Percentiles rank a stretch among this genome's conserved stretches.
These are phyloP conservation scores for Syzygium malaccense DNA, from an alignment of 441 rosid genomes.

Conservation along the genomic window DNA sequence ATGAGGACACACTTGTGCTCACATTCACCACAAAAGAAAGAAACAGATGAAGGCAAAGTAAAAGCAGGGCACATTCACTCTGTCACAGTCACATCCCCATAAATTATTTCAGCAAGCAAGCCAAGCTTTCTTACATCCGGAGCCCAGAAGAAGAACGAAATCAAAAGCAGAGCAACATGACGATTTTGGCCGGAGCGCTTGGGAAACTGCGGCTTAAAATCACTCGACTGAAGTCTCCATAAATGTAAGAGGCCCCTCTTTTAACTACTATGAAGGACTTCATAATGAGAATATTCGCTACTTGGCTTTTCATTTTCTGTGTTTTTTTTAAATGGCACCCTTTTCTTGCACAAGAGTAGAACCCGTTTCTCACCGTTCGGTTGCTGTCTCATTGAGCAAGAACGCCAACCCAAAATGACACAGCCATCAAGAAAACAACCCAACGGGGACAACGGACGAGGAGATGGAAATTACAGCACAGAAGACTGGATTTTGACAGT, in stretches of 20 bases:
- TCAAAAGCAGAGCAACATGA: not conserved
- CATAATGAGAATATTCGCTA: not conserved
- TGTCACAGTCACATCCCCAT: conserved; percentile 21
- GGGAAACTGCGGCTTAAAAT: not conserved
- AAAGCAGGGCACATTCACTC: conserved; percentile 42
- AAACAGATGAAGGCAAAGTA: not conserved
- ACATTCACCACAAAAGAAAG: conserved; percentile 13
- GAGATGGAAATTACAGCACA: not conserved
- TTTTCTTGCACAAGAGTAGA: not conserved
- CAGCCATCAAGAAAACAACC: not conserved
- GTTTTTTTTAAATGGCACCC: not conserved
- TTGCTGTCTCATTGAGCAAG: not conserved
- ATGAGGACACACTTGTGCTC: conserved; percentile 10
- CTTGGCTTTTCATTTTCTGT: not conserved
- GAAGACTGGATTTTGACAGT: not conserved
- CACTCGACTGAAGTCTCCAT: conserved; percentile 7
- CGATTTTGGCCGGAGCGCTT: not conserved
- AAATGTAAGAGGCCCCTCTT: conserved; percentile 35
- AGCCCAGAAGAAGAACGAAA: not conserved
- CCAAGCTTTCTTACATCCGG: not conserved
- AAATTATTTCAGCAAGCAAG: conserved; percentile 11
- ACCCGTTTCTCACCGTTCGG: not conserved
- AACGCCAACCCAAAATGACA: not conserved
- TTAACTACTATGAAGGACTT: conserved; percentile 9
- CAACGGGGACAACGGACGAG: not conserved